Evolutionary conservation across 2,329 filamentous ascomycete species (phyloP).

Genomic region (Lachnellula subtilissima): DNA sequence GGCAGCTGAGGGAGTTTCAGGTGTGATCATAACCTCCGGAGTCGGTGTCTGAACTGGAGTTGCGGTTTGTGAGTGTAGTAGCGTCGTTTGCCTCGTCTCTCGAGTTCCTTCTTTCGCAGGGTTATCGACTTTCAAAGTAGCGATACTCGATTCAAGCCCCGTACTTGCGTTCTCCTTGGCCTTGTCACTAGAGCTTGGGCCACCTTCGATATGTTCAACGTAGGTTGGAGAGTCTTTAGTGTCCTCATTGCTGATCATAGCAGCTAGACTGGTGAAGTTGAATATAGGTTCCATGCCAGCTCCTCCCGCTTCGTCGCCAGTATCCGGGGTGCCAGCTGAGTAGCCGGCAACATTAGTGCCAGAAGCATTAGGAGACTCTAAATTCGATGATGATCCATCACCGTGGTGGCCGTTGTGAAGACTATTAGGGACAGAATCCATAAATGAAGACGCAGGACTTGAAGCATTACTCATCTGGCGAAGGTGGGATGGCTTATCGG

Average conservation of each 20-base stretch:
- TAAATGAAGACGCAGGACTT: conserved; percentile 71
- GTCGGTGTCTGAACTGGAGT: conserved; percentile 4
- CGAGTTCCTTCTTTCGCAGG: background rate
- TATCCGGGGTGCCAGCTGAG: conserved; percentile 39
- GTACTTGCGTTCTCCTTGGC: conserved; percentile 1
- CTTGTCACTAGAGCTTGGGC: conserved; percentile 13
- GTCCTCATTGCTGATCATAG: conserved; percentile 68
- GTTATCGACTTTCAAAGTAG: conserved; percentile 22
- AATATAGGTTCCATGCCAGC: conserved; percentile 71
- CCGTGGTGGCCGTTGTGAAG: conserved; percentile 28
- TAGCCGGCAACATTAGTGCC: conserved; percentile 43
- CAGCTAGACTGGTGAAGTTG: conserved; percentile 83
- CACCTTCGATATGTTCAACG: conserved; percentile 23
- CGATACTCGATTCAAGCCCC: conserved; percentile 24
- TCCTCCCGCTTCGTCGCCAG: conserved; percentile 45
- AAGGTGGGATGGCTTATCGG: conserved; percentile 63
- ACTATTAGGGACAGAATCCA: conserved; percentile 58
- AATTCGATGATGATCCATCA: conserved; percentile 38
- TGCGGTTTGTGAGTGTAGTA: conserved; percentile 12
- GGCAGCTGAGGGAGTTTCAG: conserved; percentile 23
- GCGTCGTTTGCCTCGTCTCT: conserved; percentile 7
- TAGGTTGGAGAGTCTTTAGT: conserved; percentile 22
- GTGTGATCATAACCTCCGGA: conserved; percentile 27
- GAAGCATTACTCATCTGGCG: conserved; percentile 84
- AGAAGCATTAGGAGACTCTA: conserved; percentile 50